A percentile compares a stretch with the other conserved stretches of the same genome.
Conservation (phyloP, 805 yeast species). For the Kodamaea kakaduensis region DNA sequence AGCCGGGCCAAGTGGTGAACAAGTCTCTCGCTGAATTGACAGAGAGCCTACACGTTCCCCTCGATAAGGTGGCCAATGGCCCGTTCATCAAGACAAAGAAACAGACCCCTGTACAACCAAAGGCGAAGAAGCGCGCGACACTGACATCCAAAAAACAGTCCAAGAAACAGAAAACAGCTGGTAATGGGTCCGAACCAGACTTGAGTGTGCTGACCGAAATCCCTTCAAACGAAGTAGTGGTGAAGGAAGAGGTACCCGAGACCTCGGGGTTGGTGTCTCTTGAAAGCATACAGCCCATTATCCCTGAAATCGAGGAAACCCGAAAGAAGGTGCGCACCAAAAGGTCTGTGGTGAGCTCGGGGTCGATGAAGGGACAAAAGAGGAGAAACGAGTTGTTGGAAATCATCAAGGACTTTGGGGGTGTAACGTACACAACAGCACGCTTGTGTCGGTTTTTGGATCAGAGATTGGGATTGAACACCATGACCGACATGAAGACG, state of each 20-base stretch:
- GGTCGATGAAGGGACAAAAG: conserved; percentile 26
- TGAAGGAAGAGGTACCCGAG: neutral
- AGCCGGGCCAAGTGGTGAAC: conserved; percentile 2
- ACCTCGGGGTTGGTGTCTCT: neutral
- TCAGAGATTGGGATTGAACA: conserved; percentile 21
- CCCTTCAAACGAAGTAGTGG: neutral
- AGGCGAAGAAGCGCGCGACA: conserved; percentile 3
- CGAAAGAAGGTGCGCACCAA: conserved; percentile 3
- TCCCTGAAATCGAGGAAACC: conserved; percentile 1
- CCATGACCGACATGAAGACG: conserved; percentile 37
- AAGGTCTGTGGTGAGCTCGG: neutral
- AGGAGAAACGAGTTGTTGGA: conserved; percentile 28
- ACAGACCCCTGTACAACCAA: neutral
- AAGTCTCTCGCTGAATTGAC: conserved; percentile 15
- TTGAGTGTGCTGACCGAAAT: neutral
- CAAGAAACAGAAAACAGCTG: conserved; percentile 1
- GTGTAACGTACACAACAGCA: conserved; percentile 34
- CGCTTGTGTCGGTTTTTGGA: conserved; percentile 32
- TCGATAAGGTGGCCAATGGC: conserved; percentile 26
- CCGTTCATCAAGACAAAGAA: conserved; percentile 14
- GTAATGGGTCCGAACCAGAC: conserved; percentile 3
- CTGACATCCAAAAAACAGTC: neutral
- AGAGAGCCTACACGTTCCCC: conserved; percentile 15
- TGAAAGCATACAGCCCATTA: conserved; percentile 1
- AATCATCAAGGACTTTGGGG: conserved; percentile 34